Percentiles rank a stretch among this genome's conserved stretches.
These are phyloP conservation scores for Umbelopsis sp. DNA, from an alignment of 192 early-diverging fungal genomes.

Conservation along the genomic window DNA sequence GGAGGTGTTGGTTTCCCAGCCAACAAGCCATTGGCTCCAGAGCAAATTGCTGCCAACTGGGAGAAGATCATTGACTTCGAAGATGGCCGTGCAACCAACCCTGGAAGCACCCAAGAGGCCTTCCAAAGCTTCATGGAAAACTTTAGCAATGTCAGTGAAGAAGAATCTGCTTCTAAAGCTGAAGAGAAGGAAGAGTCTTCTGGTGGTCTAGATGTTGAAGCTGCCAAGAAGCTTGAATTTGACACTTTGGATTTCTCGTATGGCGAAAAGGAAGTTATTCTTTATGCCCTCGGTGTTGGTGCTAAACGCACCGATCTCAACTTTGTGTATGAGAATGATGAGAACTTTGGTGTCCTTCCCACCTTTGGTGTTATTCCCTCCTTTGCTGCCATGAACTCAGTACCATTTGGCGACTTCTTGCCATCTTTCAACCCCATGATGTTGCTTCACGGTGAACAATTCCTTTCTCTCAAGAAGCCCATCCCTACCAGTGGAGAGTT, in stretches of 20 bases:
- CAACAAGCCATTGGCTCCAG: constrained; percentile 77
- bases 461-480: constrained; percentile 82
- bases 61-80: constrained; percentile 87
- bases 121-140: constrained; percentile 84
- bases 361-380: constrained; percentile 91
- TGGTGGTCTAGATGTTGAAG: constrained; percentile 64
- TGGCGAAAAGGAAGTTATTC: constrained; percentile 86
- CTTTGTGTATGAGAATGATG: constrained; percentile 92
- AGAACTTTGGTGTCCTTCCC: constrained; percentile 85
- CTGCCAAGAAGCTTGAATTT: constrained; percentile 59
- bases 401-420: constrained; percentile 72
- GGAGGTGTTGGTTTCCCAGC: constrained; percentile 94
- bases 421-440: constrained; percentile 92
- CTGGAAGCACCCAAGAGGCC: constrained; percentile 75
- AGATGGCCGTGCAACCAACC: constrained; percentile 93
- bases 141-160: constrained; percentile 67
- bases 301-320: constrained; percentile 83
- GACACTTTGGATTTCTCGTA: constrained; percentile 68
- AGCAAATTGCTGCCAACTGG: constrained; percentile 85
- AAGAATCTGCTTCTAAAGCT: constrained; percentile 39
- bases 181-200: constrained; percentile 42
- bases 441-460: constrained; percentile 99
- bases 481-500: constrained; percentile 86
- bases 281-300: constrained; percentile 96
- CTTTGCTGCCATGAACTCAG: constrained; percentile 68